Percentiles rank a stretch among this genome's conserved stretches.
Conservation (phyloP, 495 filamentous ascomycete species). For the Podospora australis region DNA sequence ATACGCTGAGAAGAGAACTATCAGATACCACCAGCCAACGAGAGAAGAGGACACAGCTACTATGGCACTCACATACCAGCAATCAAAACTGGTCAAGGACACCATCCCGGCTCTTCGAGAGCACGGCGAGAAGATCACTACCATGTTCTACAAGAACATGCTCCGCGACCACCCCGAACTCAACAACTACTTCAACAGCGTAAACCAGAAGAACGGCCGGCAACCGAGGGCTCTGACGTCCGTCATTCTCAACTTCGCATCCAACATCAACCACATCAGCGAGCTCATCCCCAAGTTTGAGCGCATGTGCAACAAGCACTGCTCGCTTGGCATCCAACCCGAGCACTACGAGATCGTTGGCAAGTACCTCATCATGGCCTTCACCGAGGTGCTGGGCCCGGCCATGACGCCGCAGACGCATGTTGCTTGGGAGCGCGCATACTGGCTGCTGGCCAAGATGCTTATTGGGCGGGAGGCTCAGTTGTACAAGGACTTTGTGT, state of each 20-base stretch:
- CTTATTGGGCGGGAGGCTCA: slow-evolving; percentile 59
- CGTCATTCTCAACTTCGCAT: slow-evolving; percentile 62
- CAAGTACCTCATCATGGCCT: slow-evolving; percentile 58
- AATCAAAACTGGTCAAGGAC: slow-evolving; percentile 37
- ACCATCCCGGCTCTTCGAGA: slow-evolving; percentile 47
- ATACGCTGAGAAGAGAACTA: too few relatives aligned
- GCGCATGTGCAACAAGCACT: slow-evolving; percentile 69
- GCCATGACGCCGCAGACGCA: slow-evolving; percentile 59
- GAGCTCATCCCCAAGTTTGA: slow-evolving; percentile 58
- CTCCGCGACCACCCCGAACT: slow-evolving; percentile 57
- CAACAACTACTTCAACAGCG: slow-evolving; percentile 61
- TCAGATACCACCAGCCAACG: too few relatives aligned
- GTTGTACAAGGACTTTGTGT: slow-evolving; percentile 49
- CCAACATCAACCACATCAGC: slow-evolving; percentile 63
- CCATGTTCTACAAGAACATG: slow-evolving; percentile 63
- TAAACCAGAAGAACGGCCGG: slow-evolving; percentile 61
- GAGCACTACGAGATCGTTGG: slow-evolving; percentile 65
- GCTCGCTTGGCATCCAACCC: slow-evolving; percentile 61
- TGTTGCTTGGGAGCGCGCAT: slow-evolving; percentile 63
- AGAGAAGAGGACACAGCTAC: too few relatives aligned
- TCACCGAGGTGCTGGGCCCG: slow-evolving; percentile 59
- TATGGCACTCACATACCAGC: slow-evolving; percentile 40
- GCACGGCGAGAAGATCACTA: slow-evolving; percentile 61
- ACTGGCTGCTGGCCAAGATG: slow-evolving; percentile 62
- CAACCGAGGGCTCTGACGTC: slow-evolving; percentile 60